Evolutionary conservation across 1,284 basidiomycete species (phyloP), one percentile per base, ranked within the genome.

Genomic region (Chalciporus sp.): DNA sequence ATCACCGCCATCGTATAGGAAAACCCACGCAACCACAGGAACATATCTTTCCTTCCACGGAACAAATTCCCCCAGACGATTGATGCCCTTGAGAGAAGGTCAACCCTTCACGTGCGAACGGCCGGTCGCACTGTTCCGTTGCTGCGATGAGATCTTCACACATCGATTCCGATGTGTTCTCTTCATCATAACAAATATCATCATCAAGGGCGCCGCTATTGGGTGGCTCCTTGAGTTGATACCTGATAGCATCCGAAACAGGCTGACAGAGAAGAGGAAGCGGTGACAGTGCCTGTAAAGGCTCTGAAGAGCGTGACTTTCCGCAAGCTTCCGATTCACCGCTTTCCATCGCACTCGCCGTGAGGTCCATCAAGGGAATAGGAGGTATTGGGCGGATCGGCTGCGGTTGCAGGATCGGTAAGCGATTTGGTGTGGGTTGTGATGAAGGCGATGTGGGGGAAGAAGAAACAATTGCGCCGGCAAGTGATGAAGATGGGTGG

Each of bases 331-430:
- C 52, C 9, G 48, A 33, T 19, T 47, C 42, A 23, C 42, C 26
- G 35, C 29, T 28, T 14, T 66, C 69, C 39, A 55, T 46, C 3
- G 68, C 68, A 5, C 51, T 55, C 23, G 70, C 72, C 5, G 81
- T 71, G 51, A 83, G 69, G 47, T 74, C 70, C 11, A 76, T 74
- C 29, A 83, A 70, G 23, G 80, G 78, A 35, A 83, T 72, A 50
- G 79, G 78, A 11, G 81, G 81, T 64, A 83, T 83, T 14, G 72
- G 75, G 26, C 81, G 76, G 43, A 73, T 77, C 42, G 81, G 81
- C 55, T 80, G 81, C 17, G 81, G 81, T 61, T 83, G 81, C 55
- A 77, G 68, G 37, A 82, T 69, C 51, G 76, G 74, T 39, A 80
- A 59, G 12, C 63, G 58, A 29, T 40, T 43, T 20, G 60, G 42